Base-by-base conservation (phyloP, 148 eudicot genomes). In the Polygonum maritimum region DNA sequence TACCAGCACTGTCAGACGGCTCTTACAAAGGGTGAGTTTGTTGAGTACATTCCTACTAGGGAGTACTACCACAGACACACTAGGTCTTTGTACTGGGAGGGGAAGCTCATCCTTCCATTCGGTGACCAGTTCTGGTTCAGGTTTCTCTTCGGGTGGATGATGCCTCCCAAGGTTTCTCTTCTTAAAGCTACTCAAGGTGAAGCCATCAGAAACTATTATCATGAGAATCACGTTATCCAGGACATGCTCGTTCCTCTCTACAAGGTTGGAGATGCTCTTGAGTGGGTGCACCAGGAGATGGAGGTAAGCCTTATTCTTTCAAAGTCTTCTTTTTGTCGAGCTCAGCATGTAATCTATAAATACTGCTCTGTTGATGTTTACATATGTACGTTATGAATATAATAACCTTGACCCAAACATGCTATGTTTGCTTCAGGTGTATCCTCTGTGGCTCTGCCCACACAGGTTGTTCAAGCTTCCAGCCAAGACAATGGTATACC, bases 111-210 rank as follows among this genome's bases (percentile, higher is more conserved):
- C 54, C 36, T 72, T 22, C 75, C 75, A 10, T 72, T 72, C 35
- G 75, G 75, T 44, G 75, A 72, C 54, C 75, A 72, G 54, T 45
- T 72, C 45, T 72, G 75, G 75, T 72, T 72, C 36, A 12, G 75
- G 52, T 72, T 72, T 45, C 75, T 72, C 52, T 72, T 72, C 7
- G 75, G 75, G 3, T 72, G 75, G 75, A 10, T 72, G 49, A 72
- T 72, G 75, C 75, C 75, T 72, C 75, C 75, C 54, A 72, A 72
- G 75, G 75, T 72, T 11, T 72, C 75, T 72, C 75, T 72, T 21
- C 75, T 72, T 33, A 72, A 72, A 51, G 75, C 75, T n/a, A 72
- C 75, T 10, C 75, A 72, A 48, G 75, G 75, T 72, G 75, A 72
- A 19, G 21, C 75, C 38, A 72, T 72, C 54, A 72, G 75, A 9